A percentile compares a stretch with the other conserved stretches of the same genome.
These are phyloP conservation scores for Xerocomellus amylosporus DNA, from an alignment of 768 basidiomycete species.

Conservation along the genomic window DNA sequence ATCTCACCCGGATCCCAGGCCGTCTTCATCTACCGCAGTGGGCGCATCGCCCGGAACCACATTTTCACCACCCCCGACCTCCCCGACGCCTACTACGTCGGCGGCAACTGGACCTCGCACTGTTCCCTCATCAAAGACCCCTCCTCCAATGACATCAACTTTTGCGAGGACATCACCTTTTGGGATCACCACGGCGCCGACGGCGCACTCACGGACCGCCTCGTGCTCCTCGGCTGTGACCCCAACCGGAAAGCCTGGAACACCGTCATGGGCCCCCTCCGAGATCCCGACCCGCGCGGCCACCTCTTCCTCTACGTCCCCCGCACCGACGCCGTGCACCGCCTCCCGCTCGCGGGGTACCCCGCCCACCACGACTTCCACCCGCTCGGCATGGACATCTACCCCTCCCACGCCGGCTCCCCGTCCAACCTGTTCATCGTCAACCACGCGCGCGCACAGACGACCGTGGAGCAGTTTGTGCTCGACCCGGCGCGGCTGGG, in stretches of 20 bases:
- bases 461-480: conserved; percentile 67
- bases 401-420: conserved; percentile 47
- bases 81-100: conserved; percentile 49
- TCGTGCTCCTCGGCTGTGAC: conserved; percentile 44
- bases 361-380: conserved; percentile 64
- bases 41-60: conserved; percentile 38
- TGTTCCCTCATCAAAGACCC: conserved; percentile 43
- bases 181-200: conserved; percentile 54
- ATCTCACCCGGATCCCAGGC: conserved; percentile 31
- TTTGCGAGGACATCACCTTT: conserved; percentile 65
- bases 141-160: conserved; percentile 32
- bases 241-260: conserved; percentile 61
- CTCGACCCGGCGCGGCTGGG: conserved; percentile 45
- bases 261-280: conserved; percentile 71
- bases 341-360: conserved; percentile 48
- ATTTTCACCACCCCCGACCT: conserved; percentile 44
- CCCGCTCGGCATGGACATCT: conserved; percentile 63
- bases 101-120: conserved; percentile 46
- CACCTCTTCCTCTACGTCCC: conserved; percentile 56
- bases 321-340: conserved; percentile 30
- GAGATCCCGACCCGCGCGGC: conserved; percentile 55
- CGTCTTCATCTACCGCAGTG: conserved; percentile 44
- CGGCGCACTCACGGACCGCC: conserved; percentile 41
- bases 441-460: conserved; percentile 62
- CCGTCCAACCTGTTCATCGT: conserved; percentile 59